Conservation (phyloP, 768 basidiomycete genomes). For the Mrakia frigida region DNA sequence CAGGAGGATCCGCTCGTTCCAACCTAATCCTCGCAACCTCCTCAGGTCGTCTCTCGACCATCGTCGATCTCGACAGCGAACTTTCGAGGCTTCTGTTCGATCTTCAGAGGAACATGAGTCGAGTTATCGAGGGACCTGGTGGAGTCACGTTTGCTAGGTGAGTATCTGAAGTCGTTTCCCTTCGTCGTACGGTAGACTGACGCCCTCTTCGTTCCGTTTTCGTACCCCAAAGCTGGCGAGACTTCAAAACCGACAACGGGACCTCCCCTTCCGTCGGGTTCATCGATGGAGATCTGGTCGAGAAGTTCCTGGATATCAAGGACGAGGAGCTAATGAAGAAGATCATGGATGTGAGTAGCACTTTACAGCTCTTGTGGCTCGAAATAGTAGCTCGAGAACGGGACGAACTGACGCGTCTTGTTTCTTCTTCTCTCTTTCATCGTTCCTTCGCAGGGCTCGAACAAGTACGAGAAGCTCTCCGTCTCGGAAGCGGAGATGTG, state of each 20-base stretch:
- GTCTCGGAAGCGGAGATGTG: constrained; percentile 49
- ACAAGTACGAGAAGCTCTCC: constrained; percentile 56
- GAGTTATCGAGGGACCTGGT: constrained; percentile 53
- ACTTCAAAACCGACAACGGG: constrained; percentile 50
- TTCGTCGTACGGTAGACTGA: neutral
- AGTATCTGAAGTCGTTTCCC: constrained; percentile 36
- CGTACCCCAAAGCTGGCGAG: constrained; percentile 55
- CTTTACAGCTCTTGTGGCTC: too few relatives aligned
- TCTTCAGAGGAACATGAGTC: constrained; percentile 69
- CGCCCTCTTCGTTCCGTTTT: neutral
- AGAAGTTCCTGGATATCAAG: constrained; percentile 54
- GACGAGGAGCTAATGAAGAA: constrained; percentile 46
- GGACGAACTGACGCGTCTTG: neutral
- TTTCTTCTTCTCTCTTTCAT: neutral
- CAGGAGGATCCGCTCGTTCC: constrained; percentile 48
- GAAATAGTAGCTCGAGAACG: too few relatives aligned
- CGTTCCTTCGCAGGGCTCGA: constrained; percentile 48
- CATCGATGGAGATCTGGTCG: constrained; percentile 81
- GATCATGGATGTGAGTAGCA: constrained; percentile 50
- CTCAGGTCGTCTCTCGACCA: constrained; percentile 69
- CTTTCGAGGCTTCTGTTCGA: constrained; percentile 59
- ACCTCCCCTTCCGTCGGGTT: constrained; percentile 62
- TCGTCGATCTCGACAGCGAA: constrained; percentile 56
- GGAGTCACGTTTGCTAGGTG: constrained; percentile 61
- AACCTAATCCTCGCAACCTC: constrained; percentile 70